Evolutionary conservation across 345 rosid genomes (phyloP).

Genomic region (Brassica carinata): DNA sequence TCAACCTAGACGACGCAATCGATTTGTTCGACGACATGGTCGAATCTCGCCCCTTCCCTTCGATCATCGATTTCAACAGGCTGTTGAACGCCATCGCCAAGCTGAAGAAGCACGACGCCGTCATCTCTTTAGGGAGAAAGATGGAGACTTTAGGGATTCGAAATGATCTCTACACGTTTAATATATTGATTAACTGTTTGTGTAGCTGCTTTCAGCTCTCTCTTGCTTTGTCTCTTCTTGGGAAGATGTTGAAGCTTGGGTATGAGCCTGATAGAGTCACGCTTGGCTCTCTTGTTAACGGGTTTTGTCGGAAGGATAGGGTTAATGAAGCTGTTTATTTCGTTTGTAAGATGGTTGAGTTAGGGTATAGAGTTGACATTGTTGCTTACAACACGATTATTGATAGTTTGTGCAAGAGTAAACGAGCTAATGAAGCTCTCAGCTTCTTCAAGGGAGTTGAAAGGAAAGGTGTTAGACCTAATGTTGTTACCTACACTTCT

Average conservation of each 20-base stretch:
- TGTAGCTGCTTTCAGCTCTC: background rate
- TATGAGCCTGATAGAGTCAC: background rate
- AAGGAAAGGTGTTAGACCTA: background rate
- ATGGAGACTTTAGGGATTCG: constrained; percentile 2
- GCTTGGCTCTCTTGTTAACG: background rate
- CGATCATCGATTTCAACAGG: background rate
- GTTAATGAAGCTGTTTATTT: background rate
- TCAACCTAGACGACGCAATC: background rate
- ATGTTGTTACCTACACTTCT: background rate
- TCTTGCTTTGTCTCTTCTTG: background rate
- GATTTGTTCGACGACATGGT: background rate
- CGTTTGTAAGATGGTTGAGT: background rate
- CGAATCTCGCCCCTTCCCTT: background rate
- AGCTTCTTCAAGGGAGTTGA: background rate
- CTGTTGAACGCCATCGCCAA: background rate
- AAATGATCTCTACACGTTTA: background rate
- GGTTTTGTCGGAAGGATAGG: background rate
- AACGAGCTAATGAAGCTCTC: background rate
- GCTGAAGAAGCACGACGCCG: background rate
- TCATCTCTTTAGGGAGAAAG: background rate
- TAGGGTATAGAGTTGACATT: background rate
- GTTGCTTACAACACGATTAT: background rate
- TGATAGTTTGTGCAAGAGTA: background rate
- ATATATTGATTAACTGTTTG: background rate
- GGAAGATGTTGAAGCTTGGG: background rate